Base-by-base conservation (phyloP, 768 basidiomycete species). In the Rhodotorula taiwanensis region DNA sequence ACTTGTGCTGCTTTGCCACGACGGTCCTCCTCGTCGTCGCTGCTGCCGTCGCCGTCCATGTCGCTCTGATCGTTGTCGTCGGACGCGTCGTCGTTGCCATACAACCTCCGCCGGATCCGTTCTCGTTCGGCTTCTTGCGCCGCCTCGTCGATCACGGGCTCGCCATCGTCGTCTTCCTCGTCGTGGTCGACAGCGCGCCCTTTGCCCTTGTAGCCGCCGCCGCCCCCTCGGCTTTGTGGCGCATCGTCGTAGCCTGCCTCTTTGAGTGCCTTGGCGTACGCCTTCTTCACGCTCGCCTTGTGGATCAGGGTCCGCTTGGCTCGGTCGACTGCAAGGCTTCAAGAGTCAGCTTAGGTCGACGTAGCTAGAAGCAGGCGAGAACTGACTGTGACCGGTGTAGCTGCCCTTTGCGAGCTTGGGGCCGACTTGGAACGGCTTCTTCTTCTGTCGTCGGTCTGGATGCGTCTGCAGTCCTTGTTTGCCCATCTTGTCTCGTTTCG, bases 241-340 rank as follows among this genome's bases (percentile, higher is more conserved):
- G 47, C 39, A 20, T 25, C 27, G 18, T 50, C 60, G 57, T 69
- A 69, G 15, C 67, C 67, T 25, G 60, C 67, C 28, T 61, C 60
- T 31, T 59, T 56, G 50, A 70, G 58, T 5, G 56, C 61, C 58
- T 66, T 66, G 18, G 58, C 53, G 54, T 66, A 62, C 25, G 52
- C 39, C 36, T 58, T 60, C 61, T 70, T 70, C 47, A 70, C 54
- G 43, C 62, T 60, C 5, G 69, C 69, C 52, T 70, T 70, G 58
- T 70, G 69, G n/a, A 70, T 70, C 28, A 70, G 44, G 6, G 69
- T 70, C 34, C 59, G 55, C 52, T 70, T 70, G 61, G 66, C 63
- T 20, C 61, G 53, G 23, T 66, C 23, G 9, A 58, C 69, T 70
- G 58, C 15, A 36, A 1, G 0, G 0, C 18, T 1, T 14, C 15